Evolutionary conservation across 805 yeast species (phyloP).

Genomic region (Metschnikowia kofuensis): DNA sequence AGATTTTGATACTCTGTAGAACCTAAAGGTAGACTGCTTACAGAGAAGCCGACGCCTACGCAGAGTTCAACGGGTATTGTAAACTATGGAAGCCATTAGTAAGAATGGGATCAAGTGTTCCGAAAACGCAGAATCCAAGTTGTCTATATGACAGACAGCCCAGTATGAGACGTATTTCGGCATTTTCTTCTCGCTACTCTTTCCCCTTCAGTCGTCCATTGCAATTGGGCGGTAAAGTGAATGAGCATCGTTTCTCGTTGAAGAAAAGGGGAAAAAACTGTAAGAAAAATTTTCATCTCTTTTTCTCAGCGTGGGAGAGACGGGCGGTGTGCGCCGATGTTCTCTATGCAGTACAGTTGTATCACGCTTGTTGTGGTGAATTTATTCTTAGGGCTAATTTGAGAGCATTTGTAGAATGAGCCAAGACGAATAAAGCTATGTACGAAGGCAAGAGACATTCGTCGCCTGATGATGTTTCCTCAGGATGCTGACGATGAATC

Average conservation of each 20-base stretch:
- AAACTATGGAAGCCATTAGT: too few species aligned
- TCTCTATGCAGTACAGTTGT: background rate
- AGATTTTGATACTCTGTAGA: too few species aligned
- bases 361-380: background rate
- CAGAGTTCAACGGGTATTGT: too few species aligned
- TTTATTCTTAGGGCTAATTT: too few species aligned
- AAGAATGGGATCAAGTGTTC: slow-evolving; percentile 17
- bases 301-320: background rate
- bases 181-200: slow-evolving; percentile 19
- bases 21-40: too few species aligned
- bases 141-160: slow-evolving; percentile 10
- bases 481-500: too few species aligned
- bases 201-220: slow-evolving; percentile 23
- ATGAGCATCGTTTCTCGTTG: slow-evolving; percentile 20
- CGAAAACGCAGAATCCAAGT: slow-evolving; percentile 40
- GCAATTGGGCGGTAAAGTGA: slow-evolving; percentile 21
- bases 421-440: too few species aligned
- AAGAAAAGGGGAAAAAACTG: slow-evolving; percentile 3
- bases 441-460: too few species aligned
- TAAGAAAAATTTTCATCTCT: background rate
- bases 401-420: too few species aligned
- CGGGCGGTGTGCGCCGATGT: slow-evolving; percentile 11
- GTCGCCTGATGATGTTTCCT: too few species aligned
- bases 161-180: slow-evolving; percentile 21
- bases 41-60: too few species aligned